These are phyloP conservation scores for Solanum pinnatisectum DNA, from an alignment of 257 asterid genomes.

Conservation along the genomic window DNA sequence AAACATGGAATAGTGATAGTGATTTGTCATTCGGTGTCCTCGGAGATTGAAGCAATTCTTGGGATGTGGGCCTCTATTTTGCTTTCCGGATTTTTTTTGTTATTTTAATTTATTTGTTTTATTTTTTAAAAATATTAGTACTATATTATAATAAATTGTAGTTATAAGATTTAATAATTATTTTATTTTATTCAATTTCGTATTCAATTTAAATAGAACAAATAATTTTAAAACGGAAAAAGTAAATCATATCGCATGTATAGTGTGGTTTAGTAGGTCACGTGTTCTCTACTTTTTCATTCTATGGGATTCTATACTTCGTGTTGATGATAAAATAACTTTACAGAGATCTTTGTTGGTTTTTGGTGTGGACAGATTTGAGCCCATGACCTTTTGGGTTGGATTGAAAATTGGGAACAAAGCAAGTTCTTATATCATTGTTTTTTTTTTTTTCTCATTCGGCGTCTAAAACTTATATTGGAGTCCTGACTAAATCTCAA, in stretches of 20 bases:
- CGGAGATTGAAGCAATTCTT: neutral
- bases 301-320: neutral
- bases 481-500: no score
- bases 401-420: neutral
- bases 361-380: neutral
- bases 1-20: neutral
- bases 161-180: no score
- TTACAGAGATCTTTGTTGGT: neutral
- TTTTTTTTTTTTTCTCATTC: no score
- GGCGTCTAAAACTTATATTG: fast-evolving
- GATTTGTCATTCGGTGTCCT: neutral
- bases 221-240: neutral
- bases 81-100: neutral
- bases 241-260: neutral
- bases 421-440: no score
- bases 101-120: no score
- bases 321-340: neutral
- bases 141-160: no score
- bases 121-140: no score
- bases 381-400: neutral
- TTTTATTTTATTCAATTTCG: no score
- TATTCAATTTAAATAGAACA: no score
- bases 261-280: neutral
- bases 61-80: neutral
- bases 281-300: neutral